Evolutionary conservation across 225 moss, liverwort and hornwort species (phyloP), one percentile per base, ranked within the genome.

Genomic region (Climacium dendroides): DNA sequence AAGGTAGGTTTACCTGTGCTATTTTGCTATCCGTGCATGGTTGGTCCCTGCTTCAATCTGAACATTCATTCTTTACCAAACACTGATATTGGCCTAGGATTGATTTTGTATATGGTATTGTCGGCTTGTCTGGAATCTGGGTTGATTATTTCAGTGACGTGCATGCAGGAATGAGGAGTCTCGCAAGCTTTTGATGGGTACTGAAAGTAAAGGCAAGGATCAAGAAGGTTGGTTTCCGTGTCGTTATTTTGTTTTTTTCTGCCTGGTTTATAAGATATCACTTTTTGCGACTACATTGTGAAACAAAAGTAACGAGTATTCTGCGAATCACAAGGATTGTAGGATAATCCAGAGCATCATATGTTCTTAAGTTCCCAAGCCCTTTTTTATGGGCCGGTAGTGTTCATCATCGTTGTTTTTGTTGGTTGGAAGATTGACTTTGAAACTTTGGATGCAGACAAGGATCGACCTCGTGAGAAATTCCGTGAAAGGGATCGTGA

Each of bases 401-500:
- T 79, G 52, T 64, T 89, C 66, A 71, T 71, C 58, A 43, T 76
- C 11, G 16, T 81, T 65, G 11, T 64, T 80, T 50, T 39, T 80
- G 72, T 52, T 57, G 78, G 55, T 35, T 73, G 59, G 73, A 63
- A 67, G 69, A 62, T 85, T 92, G 72, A 87, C 73, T 87, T 30
- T 55, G 66, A 84, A 50, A 66, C 22, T 71, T 34, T 77, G 73
- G 45, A 72, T 90, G 78, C 92, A 94, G 93, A 95, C 48, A 94
- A 93, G 89, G 92, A 96, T 70, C 96, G 93, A 69, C 78, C 85
- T 28, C 91, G 92, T 74, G 95, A 94, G 80, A 94, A 93, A 54
- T 93, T 94, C 47, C 93, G 95, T 81, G 97, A 99, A 85, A 95
- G 98, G 66, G 95, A 96, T 57, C 95, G 97, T 73, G 98, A 99